These are phyloP conservation scores for Lathyrus sativus DNA, from an alignment of 306 rosid species.

Conservation along the genomic window DNA sequence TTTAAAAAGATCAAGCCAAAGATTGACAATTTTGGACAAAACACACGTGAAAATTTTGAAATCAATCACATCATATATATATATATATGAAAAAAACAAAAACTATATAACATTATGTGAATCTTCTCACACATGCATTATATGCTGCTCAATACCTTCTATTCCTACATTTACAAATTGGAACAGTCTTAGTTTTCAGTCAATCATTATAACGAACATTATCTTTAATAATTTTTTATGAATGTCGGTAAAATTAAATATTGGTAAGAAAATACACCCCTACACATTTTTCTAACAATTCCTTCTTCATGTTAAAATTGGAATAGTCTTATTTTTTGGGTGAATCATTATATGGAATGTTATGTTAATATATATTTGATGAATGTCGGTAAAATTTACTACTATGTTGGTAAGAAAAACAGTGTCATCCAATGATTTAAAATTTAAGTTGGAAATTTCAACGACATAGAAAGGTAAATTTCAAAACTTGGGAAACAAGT, in stretches of 20 bases:
- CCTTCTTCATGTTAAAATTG: no score
- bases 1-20: slow-evolving; percentile 6
- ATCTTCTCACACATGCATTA: no score
- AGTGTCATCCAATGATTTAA: slow-evolving; percentile 20
- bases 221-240: no score
- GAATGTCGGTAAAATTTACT: not conserved
- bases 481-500: slow-evolving; percentile 29
- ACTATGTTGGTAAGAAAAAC: not conserved
- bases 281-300: no score
- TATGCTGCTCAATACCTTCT: no score
- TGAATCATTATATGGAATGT: not conserved
- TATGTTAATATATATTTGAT: not conserved
- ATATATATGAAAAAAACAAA: no score
- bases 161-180: no score
- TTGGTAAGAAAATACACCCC: no score
- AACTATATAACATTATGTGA: no score
- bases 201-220: no score
- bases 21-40: slow-evolving; percentile 28
- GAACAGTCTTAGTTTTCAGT: no score
- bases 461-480: slow-evolving; percentile 30
- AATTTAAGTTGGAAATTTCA: slow-evolving; percentile 27
- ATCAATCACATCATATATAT: slow-evolving; percentile 19
- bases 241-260: no score
- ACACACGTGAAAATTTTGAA: slow-evolving; percentile 27
- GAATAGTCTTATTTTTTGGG: not conserved